Conservation (phyloP, 306 rosid species). For the Citrullus colocynthis region DNA sequence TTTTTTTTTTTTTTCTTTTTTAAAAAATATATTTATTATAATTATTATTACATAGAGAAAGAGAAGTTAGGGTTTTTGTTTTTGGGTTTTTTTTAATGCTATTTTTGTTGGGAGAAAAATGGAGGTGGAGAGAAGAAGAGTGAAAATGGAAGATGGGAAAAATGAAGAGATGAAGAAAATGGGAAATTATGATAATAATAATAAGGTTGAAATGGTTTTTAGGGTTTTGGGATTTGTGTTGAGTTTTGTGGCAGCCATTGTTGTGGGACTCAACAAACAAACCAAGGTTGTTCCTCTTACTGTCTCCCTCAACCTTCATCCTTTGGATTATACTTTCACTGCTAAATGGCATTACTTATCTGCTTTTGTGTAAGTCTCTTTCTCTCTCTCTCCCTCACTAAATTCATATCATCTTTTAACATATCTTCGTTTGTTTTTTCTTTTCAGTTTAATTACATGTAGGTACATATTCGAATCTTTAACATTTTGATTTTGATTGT, state of each 20-base stretch:
- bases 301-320: conserved; percentile 23
- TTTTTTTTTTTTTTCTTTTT: no score
- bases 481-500: background rate
- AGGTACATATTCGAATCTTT: background rate
- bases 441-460: background rate
- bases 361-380: conserved; percentile 42
- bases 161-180: background rate
- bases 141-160: conserved; percentile 5
- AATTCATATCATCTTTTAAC: no score
- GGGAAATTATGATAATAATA: background rate
- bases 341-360: conserved; percentile 68
- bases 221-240: conserved; percentile 43
- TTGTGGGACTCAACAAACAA: conserved; percentile 37
- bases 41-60: background rate
- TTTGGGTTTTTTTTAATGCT: no score
- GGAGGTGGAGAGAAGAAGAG: conserved; percentile 14
- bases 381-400: no score
- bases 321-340: conserved; percentile 31
- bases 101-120: background rate
- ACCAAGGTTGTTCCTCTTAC: conserved; percentile 25
- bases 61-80: background rate
- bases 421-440: no score
- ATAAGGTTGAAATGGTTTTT: conserved; percentile 12
- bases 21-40: no score
- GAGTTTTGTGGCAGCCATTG: conserved; percentile 38